Evolutionary conservation across 1,284 basidiomycete genomes (phyloP), one percentile per base, ranked within the genome.

Genomic region (Xanthoconium separans): DNA sequence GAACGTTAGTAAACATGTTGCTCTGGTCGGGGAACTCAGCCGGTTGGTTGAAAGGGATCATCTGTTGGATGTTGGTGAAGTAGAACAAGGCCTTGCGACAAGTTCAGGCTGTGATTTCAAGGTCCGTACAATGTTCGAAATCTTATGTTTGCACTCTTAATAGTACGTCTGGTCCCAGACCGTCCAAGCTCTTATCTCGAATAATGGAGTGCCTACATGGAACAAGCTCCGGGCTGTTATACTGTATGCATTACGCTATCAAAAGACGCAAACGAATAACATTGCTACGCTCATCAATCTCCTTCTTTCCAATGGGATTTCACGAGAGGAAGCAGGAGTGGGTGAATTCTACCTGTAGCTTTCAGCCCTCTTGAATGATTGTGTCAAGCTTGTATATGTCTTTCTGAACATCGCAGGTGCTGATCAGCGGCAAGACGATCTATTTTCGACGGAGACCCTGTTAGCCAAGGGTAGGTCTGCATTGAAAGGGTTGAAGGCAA

Each of bases 1-100:
- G 22, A 99, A 99, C 70, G 97, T 99, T 31, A 94, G 91, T 73
- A 99, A 99, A 73, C 97, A 99, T 67, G 97, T 99, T 22, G 91
- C 95, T 9, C 75, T 99, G 12, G 94, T 99, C 1, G 96, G 96
- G 36, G 97, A 99, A 71, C 80, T 99, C 56, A 97, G 94, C 67
- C 79, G 94, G 55, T 71, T 98, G 39, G 94, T 99, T 20, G 91
- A 89, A 48, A 78, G 86, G 58, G 89, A 95, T 66, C 91, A 89
- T 65, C 71, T 98, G 47, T 75, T 99, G 43, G 91, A 93, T 54
- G 84, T 97, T 1, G 93, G 92, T 34, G 97, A 99, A 75, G 83
- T 98, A 15, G 97, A 99, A 70, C 97, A 99, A 73, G 94, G 94
- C 39, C 78, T 99, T 51, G 95, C 95, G 3, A 93, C 93, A 39